Evolutionary conservation across 1,139 yeast genomes (phyloP).

Genomic region (Meyerozyma athensensis): DNA sequence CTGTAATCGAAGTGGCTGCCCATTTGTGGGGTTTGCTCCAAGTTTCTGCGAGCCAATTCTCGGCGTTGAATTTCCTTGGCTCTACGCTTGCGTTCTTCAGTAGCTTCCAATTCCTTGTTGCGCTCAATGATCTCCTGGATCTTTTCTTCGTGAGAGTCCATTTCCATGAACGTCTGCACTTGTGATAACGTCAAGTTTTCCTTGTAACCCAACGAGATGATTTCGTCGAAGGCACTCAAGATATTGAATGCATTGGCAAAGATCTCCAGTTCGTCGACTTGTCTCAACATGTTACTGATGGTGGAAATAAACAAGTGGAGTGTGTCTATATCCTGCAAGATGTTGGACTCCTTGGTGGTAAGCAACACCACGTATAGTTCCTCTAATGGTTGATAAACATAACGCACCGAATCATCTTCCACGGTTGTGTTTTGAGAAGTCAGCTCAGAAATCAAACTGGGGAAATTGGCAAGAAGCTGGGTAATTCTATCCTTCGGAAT

Average conservation of each 20-base stretch:
- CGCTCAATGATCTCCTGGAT: constrained; percentile 97
- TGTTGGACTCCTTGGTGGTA: constrained; percentile 88
- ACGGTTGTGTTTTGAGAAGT: constrained; percentile 89
- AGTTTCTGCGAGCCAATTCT: constrained; percentile 63
- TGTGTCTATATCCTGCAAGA: constrained; percentile 91
- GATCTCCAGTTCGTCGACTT: constrained; percentile 78
- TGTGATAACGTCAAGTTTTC: constrained; percentile 82
- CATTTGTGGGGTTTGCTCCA: constrained; percentile 26
- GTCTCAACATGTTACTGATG: constrained; percentile 68
- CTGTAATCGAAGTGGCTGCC: constrained; percentile 17
- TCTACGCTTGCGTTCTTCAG: constrained; percentile 93
- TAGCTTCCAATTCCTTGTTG: constrained; percentile 94
- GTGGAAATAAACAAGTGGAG: constrained; percentile 81
- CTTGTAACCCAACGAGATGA: constrained; percentile 82
- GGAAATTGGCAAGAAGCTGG: constrained; percentile 81
- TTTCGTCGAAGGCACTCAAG: constrained; percentile 90
- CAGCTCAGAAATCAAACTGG: constrained; percentile 65
- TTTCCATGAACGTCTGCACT: constrained; percentile 84
- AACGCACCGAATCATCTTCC: constrained; percentile 89
- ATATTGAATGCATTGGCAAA: constrained; percentile 84
- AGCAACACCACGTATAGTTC: constrained; percentile 88
- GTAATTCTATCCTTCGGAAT: constrained; percentile 82
- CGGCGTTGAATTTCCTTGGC: constrained; percentile 93
- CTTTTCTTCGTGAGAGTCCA: constrained; percentile 98
- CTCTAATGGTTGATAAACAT: constrained; percentile 93